Conservation (phyloP, 352 stramenopile genomes). For the Globisporangium okanoganense region DNA sequence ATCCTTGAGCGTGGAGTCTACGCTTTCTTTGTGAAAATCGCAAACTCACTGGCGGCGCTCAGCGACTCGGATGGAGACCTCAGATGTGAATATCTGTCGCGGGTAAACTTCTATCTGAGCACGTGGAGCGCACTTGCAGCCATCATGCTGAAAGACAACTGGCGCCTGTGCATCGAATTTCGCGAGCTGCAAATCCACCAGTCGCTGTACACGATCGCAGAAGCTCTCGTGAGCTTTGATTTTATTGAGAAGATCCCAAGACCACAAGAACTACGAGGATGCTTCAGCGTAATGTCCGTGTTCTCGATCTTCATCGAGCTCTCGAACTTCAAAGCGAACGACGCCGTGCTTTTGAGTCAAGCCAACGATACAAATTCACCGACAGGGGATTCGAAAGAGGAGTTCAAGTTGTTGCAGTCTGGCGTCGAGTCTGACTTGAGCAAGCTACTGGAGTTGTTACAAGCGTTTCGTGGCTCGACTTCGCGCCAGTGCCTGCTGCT, state of each 20-base stretch:
- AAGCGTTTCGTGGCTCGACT: conserved; percentile 27
- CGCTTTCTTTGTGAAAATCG: conserved; percentile 42
- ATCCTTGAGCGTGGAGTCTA: conserved; percentile 67
- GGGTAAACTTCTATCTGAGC: conserved; percentile 31
- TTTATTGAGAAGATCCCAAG: conserved; percentile 19
- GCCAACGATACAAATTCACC: background rate
- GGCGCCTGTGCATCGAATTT: conserved; percentile 39
- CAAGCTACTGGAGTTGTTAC: conserved; percentile 48
- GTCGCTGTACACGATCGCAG: conserved; percentile 54
- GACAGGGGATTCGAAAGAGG: conserved; percentile 2
- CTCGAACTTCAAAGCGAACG: conserved; percentile 12
- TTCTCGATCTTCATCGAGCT: conserved; percentile 44
- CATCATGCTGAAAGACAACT: conserved; percentile 55
- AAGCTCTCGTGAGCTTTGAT: conserved; percentile 28
- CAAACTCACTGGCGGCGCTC: conserved; percentile 30
- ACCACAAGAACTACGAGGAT: conserved; percentile 10
- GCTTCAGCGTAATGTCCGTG: conserved; percentile 21
- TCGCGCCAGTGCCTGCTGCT: conserved; percentile 40
- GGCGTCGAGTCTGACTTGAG: conserved; percentile 60
- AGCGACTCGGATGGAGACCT: conserved; percentile 8
- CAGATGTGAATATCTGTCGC: conserved; percentile 18
- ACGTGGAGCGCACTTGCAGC: conserved; percentile 38
- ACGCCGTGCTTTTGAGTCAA: background rate
- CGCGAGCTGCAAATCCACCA: conserved; percentile 50
- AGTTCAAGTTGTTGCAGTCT: conserved; percentile 28